Evolutionary conservation across 106 monocot species (phyloP).

Genomic region (Posidonia australis): DNA sequence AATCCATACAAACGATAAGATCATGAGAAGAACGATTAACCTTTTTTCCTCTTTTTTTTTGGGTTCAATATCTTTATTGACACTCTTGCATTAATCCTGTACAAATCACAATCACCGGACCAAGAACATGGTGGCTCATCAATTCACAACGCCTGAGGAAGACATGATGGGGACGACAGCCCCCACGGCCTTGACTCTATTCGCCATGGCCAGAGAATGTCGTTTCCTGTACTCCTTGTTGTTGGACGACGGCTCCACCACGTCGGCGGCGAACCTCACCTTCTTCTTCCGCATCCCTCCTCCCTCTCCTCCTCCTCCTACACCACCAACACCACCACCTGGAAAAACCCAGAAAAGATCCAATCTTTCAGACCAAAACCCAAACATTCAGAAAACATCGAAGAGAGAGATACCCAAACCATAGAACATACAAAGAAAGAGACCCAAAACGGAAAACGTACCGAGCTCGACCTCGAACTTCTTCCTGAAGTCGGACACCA

Average conservation of each 20-base stretch:
- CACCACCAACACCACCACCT: not conserved
- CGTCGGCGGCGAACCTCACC: constrained; percentile 25
- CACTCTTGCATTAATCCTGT: too few species aligned
- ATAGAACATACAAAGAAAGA: too few species aligned
- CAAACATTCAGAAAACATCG: not conserved
- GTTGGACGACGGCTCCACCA: constrained; percentile 21
- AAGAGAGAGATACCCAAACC: too few species aligned
- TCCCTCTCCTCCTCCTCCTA: not conserved
- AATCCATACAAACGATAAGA: too few species aligned
- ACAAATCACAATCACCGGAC: too few species aligned
- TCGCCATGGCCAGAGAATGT: not conserved
- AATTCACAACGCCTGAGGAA: too few species aligned
- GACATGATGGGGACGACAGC: too few species aligned
- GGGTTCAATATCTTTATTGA: too few species aligned
- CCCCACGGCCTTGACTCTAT: too few species aligned
- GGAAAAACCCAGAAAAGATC: not conserved
- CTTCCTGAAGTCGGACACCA: constrained; percentile 28
- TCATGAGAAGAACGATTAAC: too few species aligned
- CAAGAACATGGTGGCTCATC: too few species aligned
- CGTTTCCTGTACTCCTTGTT: constrained; percentile 19
- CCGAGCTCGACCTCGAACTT: constrained; percentile 20
- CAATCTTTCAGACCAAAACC: not conserved
- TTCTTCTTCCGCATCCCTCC: constrained; percentile 10
- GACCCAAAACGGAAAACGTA: not conserved
- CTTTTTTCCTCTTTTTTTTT: too few species aligned